A percentile compares a stretch with the other conserved stretches of the same genome.
Evolutionary conservation across 1,284 basidiomycete species (phyloP).

Genomic region (Rhizoctonia solani): DNA sequence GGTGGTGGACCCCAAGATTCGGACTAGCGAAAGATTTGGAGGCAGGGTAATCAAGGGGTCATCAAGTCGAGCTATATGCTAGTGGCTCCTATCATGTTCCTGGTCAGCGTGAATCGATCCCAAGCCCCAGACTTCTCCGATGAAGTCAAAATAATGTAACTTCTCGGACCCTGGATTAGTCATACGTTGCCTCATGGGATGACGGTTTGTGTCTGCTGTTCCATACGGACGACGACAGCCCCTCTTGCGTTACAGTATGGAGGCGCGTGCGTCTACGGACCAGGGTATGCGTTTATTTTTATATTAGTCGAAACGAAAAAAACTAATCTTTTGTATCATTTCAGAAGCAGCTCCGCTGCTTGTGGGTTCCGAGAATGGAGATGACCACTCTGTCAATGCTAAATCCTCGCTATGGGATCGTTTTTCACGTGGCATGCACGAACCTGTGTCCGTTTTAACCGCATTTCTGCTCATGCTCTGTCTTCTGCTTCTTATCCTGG

Average conservation of each 20-base stretch:
- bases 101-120: constrained; percentile 12
- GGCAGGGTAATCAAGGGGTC: constrained; percentile 13
- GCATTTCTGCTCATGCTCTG: constrained; percentile 77
- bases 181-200: constrained; percentile 7
- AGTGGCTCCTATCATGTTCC: not conserved
- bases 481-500: constrained; percentile 78
- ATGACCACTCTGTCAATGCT: constrained; percentile 2
- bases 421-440: constrained; percentile 49
- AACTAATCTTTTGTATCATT: not conserved
- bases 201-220: constrained; percentile 14
- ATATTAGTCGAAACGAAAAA: not conserved
- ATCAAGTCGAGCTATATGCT: constrained; percentile 30
- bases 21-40: not conserved
- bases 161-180: constrained; percentile 30
- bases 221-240: constrained; percentile 20
- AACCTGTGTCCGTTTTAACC: constrained; percentile 82
- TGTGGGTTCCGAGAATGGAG: constrained; percentile 31
- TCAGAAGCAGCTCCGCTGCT: constrained; percentile 34
- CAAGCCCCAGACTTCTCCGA: not conserved
- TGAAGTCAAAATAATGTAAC: not conserved
- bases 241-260: constrained; percentile 14
- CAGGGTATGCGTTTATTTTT: constrained; percentile 4
- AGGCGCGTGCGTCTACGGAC: constrained; percentile 35
- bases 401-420: constrained; percentile 41
- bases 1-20: constrained; percentile 2